These are phyloP conservation scores for Periconia digitata DNA, from an alignment of 2,329 filamentous ascomycete genomes.

Conservation along the genomic window DNA sequence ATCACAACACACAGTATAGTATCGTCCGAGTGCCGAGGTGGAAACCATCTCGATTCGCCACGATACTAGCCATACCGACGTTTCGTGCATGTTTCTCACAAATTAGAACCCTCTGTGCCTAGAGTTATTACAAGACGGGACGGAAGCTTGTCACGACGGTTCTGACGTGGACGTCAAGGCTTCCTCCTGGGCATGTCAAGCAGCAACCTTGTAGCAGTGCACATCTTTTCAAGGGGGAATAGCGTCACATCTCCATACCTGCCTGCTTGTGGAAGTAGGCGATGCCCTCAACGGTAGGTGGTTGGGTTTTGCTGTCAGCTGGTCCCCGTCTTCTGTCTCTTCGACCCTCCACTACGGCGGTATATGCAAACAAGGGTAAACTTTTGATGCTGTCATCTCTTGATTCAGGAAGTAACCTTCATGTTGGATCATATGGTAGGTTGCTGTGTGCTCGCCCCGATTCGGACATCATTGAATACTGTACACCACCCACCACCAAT, in stretches of 20 bases:
- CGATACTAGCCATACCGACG: too few species aligned
- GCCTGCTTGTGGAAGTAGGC: not conserved
- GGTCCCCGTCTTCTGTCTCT: constrained; percentile 7
- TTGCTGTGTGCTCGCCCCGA: too few species aligned
- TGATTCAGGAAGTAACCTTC: not conserved
- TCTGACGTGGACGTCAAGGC: not conserved
- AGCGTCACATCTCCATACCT: not conserved
- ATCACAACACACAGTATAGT: not conserved
- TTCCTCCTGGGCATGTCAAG: not conserved
- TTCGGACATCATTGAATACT: too few species aligned
- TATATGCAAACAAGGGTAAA: not conserved
- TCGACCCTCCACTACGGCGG: not conserved
- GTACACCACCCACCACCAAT: too few species aligned
- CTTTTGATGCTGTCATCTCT: not conserved
- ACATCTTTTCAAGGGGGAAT: not conserved
- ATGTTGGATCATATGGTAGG: too few species aligned
- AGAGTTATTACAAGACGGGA: not conserved
- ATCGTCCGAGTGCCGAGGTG: not conserved
- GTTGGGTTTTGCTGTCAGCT: constrained; percentile 11
- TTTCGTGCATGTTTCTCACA: too few species aligned
- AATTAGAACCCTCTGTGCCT: too few species aligned
- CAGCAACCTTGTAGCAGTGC: not conserved
- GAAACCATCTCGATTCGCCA: not conserved
- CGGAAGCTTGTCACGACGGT: not conserved
- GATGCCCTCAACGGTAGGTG: constrained; percentile 5